These are phyloP conservation scores for Penicillium pancosmium DNA, from an alignment of 495 filamentous ascomycete species.

Conservation along the genomic window DNA sequence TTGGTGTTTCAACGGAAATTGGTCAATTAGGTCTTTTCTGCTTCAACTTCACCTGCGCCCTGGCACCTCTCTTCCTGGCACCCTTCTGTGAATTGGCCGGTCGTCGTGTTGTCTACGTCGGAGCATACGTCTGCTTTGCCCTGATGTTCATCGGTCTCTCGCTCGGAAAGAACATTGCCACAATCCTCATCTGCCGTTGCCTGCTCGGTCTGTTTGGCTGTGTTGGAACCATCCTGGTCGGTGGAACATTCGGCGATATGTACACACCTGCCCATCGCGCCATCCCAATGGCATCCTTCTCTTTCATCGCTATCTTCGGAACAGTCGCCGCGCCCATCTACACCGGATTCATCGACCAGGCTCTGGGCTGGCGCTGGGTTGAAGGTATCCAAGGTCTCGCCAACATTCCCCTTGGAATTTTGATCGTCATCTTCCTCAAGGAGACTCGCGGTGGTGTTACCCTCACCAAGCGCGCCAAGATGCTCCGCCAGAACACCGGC, in stretches of 20 bases:
- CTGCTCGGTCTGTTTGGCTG: slow-evolving; percentile 77
- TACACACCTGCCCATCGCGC: slow-evolving; percentile 75
- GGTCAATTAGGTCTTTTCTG: slow-evolving; percentile 47
- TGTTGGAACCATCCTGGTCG: slow-evolving; percentile 77
- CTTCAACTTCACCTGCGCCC: slow-evolving; percentile 46
- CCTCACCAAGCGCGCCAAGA: slow-evolving; percentile 60
- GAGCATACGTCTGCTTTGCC: slow-evolving; percentile 41
- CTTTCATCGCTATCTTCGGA: slow-evolving; percentile 72
- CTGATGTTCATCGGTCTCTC: slow-evolving; percentile 48
- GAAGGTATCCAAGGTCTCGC: slow-evolving; percentile 79
- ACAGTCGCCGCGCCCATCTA: slow-evolving; percentile 72
- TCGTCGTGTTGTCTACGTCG: slow-evolving; percentile 42
- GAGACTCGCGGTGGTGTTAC: slow-evolving; percentile 70
- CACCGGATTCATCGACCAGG: slow-evolving; percentile 71
- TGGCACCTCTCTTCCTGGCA: slow-evolving; percentile 47
- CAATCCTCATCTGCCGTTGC: slow-evolving; percentile 67
- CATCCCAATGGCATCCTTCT: slow-evolving; percentile 79
- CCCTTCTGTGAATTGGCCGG: slow-evolving; percentile 50
- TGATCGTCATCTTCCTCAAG: slow-evolving; percentile 55
- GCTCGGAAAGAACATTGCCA: slow-evolving; percentile 63
- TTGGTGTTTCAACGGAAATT: slow-evolving; percentile 37
- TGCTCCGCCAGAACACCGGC: slow-evolving; percentile 56
- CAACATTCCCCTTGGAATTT: slow-evolving; percentile 60
- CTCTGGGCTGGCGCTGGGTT: slow-evolving; percentile 76
- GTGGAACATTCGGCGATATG: slow-evolving; percentile 74